Evolutionary conservation across 345 rosid species (phyloP).

Genomic region (Passiflora organensis): DNA sequence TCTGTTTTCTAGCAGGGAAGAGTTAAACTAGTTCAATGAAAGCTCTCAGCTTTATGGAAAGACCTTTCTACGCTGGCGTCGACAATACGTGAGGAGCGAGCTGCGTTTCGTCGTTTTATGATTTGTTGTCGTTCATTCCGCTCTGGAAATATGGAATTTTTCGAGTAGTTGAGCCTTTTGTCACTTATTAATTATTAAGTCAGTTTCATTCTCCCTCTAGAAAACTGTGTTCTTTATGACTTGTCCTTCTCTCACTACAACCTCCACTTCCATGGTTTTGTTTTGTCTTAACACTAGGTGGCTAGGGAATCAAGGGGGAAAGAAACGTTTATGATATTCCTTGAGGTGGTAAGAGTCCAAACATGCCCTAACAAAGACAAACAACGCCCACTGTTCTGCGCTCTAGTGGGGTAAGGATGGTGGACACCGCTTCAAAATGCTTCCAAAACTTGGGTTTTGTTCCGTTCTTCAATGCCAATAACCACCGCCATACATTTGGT

Average conservation of each 20-base stretch:
- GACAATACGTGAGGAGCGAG: conserved; percentile 56
- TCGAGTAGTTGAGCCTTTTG: conserved; percentile 30
- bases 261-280: conserved; percentile 35
- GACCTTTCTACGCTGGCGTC: conserved; percentile 32
- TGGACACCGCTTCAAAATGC: conserved; percentile 2
- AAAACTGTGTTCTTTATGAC: background rate
- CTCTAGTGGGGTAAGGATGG: conserved; percentile 33
- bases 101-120: conserved; percentile 44
- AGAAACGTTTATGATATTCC: conserved; percentile 35
- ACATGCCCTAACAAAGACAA: conserved; percentile 69
- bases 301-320: conserved; percentile 37
- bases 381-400: conserved; percentile 33
- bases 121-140: conserved; percentile 38
- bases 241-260: too few relatives aligned
- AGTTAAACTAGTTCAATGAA: conserved; percentile 13
- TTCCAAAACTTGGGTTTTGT: conserved; percentile 32
- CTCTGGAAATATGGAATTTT: conserved; percentile 33
- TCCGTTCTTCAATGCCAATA: conserved; percentile 17
- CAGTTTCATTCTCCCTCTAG: conserved; percentile 1
- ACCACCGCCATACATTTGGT: conserved; percentile 29
- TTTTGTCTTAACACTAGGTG: conserved; percentile 45
- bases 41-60: background rate
- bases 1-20: conserved; percentile 1
- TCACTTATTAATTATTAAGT: background rate
- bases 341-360: conserved; percentile 46